Evolutionary conservation across 2,329 filamentous ascomycete species (phyloP).

Genomic region (Clarireedia hainanense): DNA sequence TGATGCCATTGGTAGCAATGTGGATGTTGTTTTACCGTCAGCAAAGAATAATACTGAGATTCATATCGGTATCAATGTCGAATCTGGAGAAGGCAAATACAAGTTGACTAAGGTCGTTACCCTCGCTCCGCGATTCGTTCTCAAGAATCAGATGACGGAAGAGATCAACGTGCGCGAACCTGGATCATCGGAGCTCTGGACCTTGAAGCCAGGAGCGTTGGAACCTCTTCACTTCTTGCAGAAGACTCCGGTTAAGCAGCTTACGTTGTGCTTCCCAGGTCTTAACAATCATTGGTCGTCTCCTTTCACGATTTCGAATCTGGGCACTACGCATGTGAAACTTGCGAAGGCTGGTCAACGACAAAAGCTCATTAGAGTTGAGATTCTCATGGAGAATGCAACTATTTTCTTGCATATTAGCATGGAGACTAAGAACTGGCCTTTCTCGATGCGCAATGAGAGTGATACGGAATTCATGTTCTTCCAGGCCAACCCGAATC

Average conservation of each 20-base stretch:
- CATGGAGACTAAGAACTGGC: slow-evolving; percentile 91
- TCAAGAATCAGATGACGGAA: slow-evolving; percentile 88
- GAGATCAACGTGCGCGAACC: slow-evolving; percentile 86
- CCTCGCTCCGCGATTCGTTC: slow-evolving; percentile 81
- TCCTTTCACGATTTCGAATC: slow-evolving; percentile 92
- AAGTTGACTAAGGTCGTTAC: slow-evolving; percentile 95
- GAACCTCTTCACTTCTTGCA: slow-evolving; percentile 86
- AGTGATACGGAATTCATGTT: slow-evolving; percentile 96
- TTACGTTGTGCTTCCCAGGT: slow-evolving; percentile 87
- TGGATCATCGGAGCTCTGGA: slow-evolving; percentile 78
- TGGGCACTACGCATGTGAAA: slow-evolving; percentile 89
- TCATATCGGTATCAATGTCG: slow-evolving; percentile 81
- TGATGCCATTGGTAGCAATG: slow-evolving; percentile 89
- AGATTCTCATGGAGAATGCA: slow-evolving; percentile 85
- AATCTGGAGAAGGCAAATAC: slow-evolving; percentile 92
- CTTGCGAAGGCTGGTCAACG: slow-evolving; percentile 83
- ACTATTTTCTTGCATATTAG: slow-evolving; percentile 91
- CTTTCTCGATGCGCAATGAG: slow-evolving; percentile 97
- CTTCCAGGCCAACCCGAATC: slow-evolving; percentile 86
- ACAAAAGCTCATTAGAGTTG: slow-evolving; percentile 78
- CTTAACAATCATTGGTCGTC: slow-evolving; percentile 97
- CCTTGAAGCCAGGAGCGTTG: slow-evolving; percentile 68
- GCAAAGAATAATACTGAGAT: slow-evolving; percentile 66
- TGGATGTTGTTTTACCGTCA: slow-evolving; percentile 78
- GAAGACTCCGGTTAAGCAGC: slow-evolving; percentile 73